These are phyloP conservation scores for Calendula officinalis DNA, from an alignment of 129 eudicot species.

Conservation along the genomic window DNA sequence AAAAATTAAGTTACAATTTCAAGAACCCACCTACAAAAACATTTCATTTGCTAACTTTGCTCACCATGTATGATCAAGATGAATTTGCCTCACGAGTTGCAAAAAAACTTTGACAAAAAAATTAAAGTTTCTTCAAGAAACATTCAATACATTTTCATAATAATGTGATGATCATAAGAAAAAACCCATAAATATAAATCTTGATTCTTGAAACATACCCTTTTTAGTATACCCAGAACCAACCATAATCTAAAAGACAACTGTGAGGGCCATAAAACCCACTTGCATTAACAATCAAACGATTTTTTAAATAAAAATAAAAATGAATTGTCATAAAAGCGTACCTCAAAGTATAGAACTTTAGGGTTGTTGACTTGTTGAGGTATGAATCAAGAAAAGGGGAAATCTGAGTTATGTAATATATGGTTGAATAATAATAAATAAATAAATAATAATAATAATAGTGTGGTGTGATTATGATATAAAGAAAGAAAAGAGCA, in stretches of 20 bases:
- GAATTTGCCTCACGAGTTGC: constrained; percentile 19
- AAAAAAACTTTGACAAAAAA: constrained; percentile 16
- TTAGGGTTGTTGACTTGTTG: constrained; percentile 53
- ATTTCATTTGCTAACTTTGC: background rate
- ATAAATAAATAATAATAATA: constrained; percentile 2
- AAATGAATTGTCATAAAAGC: constrained; percentile 34
- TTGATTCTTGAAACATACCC: too few species aligned
- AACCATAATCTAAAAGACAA: constrained; percentile 46
- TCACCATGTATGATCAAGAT: background rate
- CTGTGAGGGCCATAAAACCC: constrained; percentile 36
- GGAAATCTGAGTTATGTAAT: background rate
- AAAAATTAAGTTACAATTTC: background rate
- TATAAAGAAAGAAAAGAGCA: constrained; percentile 31
- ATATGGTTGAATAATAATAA: background rate
- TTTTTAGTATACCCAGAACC: constrained; percentile 33
- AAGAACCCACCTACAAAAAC: constrained; percentile 14
- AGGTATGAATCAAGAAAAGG: constrained; percentile 33
- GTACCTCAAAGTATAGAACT: constrained; percentile 55
- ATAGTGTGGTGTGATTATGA: constrained; percentile 24
- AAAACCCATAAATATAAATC: background rate
- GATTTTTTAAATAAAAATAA: constrained; percentile 15
- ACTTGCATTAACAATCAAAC: constrained; percentile 40
- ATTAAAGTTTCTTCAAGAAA: constrained; percentile 5
- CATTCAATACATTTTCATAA: constrained; percentile 18
- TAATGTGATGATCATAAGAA: constrained; percentile 26